Evolutionary conservation across 352 stramenopile genomes (phyloP).

Genomic region (Phytophthora vignae): DNA sequence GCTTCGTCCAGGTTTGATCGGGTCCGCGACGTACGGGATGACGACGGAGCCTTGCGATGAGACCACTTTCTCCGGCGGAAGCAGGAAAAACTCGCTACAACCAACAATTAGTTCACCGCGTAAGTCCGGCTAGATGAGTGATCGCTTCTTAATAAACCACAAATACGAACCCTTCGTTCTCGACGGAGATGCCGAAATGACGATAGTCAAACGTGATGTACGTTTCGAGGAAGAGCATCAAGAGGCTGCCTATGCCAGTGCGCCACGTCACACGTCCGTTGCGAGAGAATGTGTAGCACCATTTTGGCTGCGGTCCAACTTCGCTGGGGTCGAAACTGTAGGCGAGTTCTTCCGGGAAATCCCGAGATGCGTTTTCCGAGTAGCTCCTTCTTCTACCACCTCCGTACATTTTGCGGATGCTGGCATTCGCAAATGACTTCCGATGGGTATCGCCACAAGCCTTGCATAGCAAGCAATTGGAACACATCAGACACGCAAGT

Average conservation of each 20-base stretch:
- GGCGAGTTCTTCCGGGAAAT: constrained; percentile 35
- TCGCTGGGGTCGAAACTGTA: constrained; percentile 17
- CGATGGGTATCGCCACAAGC: constrained; percentile 78
- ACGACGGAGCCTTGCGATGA: constrained; percentile 50
- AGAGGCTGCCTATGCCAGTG: constrained; percentile 72
- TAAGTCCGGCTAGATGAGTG: background rate
- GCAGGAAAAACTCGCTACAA: constrained; percentile 75
- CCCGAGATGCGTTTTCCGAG: constrained; percentile 35
- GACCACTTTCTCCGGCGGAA: constrained; percentile 55
- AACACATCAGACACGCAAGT: background rate
- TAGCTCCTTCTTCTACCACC: constrained; percentile 41
- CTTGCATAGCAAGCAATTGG: constrained; percentile 32
- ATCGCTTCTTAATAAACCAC: background rate
- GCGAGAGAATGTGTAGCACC: constrained; percentile 77
- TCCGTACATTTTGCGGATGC: constrained; percentile 20
- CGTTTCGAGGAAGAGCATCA: constrained; percentile 86
- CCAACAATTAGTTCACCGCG: background rate
- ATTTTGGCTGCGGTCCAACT: constrained; percentile 38
- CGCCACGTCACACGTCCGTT: constrained; percentile 68
- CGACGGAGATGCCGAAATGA: constrained; percentile 80
- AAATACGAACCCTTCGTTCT: constrained; percentile 64
- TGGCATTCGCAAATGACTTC: constrained; percentile 47
- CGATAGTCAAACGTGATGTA: constrained; percentile 88
- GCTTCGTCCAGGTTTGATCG: constrained; percentile 67
- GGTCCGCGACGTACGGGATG: constrained; percentile 76